Evolutionary conservation across 352 stramenopile species (phyloP).

Genomic region (Pseudoperonospora humuli): DNA sequence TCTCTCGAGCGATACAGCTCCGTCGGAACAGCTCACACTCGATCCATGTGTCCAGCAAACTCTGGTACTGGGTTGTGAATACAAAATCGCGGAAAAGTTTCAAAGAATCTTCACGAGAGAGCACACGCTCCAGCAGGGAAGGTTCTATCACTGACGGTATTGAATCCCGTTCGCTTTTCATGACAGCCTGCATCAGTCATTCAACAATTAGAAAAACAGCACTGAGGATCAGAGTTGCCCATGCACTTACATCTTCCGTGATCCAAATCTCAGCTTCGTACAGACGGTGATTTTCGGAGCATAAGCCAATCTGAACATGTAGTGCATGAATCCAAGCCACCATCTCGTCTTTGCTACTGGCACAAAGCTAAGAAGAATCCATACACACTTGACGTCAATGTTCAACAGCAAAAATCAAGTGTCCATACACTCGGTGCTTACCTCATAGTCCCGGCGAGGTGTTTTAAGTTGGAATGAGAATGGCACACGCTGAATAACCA

Average conservation of each 20-base stretch:
- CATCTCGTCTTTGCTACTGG: conserved; percentile 73
- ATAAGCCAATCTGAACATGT: conserved; percentile 73
- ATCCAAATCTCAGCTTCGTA: conserved; percentile 82
- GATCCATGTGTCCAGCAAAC: conserved; percentile 76
- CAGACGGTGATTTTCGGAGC: conserved; percentile 68
- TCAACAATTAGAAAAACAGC: background rate
- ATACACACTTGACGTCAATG: background rate
- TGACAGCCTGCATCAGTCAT: conserved; percentile 36
- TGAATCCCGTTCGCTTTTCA: conserved; percentile 46
- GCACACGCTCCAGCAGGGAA: conserved; percentile 55
- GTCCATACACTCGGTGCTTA: conserved; percentile 10
- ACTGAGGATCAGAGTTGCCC: background rate
- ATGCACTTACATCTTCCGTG: conserved; percentile 62
- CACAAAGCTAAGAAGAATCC: conserved; percentile 43
- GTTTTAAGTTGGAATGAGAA: conserved; percentile 79
- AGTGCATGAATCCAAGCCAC: conserved; percentile 74
- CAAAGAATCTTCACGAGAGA: conserved; percentile 64
- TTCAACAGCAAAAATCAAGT: background rate
- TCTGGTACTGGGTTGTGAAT: conserved; percentile 48
- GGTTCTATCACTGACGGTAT: conserved; percentile 36
- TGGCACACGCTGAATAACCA: conserved; percentile 37
- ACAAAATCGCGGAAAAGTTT: conserved; percentile 81
- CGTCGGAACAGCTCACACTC: conserved; percentile 75
- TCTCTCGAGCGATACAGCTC: conserved; percentile 58
- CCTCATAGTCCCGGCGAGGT: conserved; percentile 59